These are phyloP conservation scores for Hanseniaspora hatyaiensis DNA, from an alignment of 805 yeast genomes.

Conservation along the genomic window DNA sequence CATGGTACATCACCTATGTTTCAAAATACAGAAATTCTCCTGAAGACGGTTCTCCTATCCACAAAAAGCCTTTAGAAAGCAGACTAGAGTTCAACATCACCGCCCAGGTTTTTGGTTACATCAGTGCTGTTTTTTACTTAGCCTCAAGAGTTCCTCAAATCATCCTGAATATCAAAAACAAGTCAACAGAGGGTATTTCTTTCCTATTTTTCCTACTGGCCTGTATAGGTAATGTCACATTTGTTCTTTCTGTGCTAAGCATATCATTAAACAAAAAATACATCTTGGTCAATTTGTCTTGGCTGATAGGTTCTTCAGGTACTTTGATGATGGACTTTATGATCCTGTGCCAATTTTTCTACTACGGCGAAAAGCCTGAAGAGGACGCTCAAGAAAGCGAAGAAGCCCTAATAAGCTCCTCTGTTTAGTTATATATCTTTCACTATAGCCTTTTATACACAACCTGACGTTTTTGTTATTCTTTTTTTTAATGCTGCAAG, in stretches of 20 bases:
- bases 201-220: slow-evolving; percentile 90
- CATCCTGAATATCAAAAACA: slow-evolving; percentile 67
- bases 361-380: slow-evolving; percentile 36
- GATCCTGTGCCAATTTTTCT: slow-evolving; percentile 75
- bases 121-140: slow-evolving; percentile 60
- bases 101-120: slow-evolving; percentile 80
- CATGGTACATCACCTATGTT: slow-evolving; percentile 63
- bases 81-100: slow-evolving; percentile 54
- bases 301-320: slow-evolving; percentile 88
- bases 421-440: too few species aligned
- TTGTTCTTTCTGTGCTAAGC: slow-evolving; percentile 72
- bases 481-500: too few species aligned
- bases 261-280: slow-evolving; percentile 61
- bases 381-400: background rate
- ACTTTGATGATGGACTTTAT: slow-evolving; percentile 73
- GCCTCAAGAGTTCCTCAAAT: slow-evolving; percentile 93
- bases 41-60: slow-evolving; percentile 31
- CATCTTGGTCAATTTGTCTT: slow-evolving; percentile 69
- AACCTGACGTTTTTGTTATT: background rate
- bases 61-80: slow-evolving; percentile 24
- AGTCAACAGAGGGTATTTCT: slow-evolving; percentile 90
- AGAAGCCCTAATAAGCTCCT: too few species aligned
- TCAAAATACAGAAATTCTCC: slow-evolving; percentile 7
- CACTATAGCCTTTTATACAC: too few species aligned
- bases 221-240: slow-evolving; percentile 84